Conservation (phyloP, 2,329 filamentous ascomycete species). For the Fusarium fracticaudum region DNA sequence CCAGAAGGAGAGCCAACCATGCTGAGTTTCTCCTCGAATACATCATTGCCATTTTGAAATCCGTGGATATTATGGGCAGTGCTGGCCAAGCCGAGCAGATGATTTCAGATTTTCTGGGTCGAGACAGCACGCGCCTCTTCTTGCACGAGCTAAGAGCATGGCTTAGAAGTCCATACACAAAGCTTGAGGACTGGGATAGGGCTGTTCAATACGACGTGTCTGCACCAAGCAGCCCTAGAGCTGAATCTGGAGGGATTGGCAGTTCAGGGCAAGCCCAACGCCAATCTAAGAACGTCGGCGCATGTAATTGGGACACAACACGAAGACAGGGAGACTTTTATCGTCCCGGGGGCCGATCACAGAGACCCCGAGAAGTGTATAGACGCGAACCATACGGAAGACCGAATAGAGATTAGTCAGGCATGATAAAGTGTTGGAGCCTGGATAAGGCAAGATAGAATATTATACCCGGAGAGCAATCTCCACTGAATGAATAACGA, state of each 20-base stretch:
- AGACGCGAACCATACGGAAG: conserved; percentile 32
- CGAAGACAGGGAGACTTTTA: conserved; percentile 43
- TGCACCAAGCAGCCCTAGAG: neutral
- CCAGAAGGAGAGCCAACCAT: conserved; percentile 65
- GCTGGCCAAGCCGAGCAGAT: conserved; percentile 82
- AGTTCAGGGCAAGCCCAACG: neutral
- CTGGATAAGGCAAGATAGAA: conserved; percentile 34
- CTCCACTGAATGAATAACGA: conserved; percentile 8
- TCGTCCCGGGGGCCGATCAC: conserved; percentile 26
- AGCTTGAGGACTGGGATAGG: conserved; percentile 81
- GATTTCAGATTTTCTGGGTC: conserved; percentile 80
- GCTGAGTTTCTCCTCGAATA: conserved; percentile 89
- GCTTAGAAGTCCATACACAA: conserved; percentile 80
- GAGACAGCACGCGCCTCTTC: conserved; percentile 77
- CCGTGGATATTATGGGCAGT: conserved; percentile 82
- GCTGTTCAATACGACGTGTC: conserved; percentile 73
- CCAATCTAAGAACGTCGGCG: neutral
- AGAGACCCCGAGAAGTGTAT: neutral
- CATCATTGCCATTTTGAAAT: conserved; percentile 83
- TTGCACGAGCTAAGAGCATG: conserved; percentile 87
- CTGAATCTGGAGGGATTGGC: neutral
- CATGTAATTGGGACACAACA: neutral
- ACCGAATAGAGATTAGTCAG: neutral
- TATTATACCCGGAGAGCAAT: conserved; percentile 38
- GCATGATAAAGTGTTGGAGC: neutral